A percentile compares a stretch with the other conserved stretches of the same genome.
phyloP scores from a whole-genome alignment of 148 eudicot species.

The Pharnaceum exiguum region DNA sequence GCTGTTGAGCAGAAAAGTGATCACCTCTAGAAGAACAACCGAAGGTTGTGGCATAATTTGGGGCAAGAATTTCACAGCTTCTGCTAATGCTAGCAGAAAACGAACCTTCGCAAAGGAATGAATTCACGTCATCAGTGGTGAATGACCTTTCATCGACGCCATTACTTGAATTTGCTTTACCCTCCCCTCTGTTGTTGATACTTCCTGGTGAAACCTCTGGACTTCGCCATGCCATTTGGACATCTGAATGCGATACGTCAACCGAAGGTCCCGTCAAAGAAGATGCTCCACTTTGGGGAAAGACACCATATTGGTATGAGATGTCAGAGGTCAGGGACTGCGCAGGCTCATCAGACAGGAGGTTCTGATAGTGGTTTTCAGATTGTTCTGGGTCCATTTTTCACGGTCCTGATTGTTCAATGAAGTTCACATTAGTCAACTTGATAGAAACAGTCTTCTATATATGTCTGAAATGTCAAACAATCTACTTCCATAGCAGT shows the following conservation, averaged over 20 bases:
- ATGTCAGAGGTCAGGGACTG: conserved; percentile 9
- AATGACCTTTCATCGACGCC: conserved; percentile 27
- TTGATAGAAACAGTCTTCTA: no score
- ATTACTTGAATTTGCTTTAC: conserved; percentile 19
- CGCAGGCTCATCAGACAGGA: not conserved
- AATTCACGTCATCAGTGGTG: conserved; percentile 24
- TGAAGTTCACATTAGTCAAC: not conserved
- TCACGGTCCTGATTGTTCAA: not conserved
- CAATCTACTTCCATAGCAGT: no score
- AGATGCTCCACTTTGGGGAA: conserved; percentile 3
- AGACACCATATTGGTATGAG: conserved; percentile 11
- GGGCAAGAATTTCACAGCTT: conserved; percentile 19
- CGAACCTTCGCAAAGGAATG: conserved; percentile 16
- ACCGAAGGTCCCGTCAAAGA: conserved; percentile 9
- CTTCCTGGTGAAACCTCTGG: conserved; percentile 10
- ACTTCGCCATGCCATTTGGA: conserved; percentile 13
- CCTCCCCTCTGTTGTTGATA: conserved; percentile 4
- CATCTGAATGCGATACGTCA: not conserved
- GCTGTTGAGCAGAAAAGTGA: conserved; percentile 18
- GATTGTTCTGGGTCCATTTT: conserved; percentile 20
- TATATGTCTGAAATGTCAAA: no score
- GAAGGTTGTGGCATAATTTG: conserved; percentile 17
- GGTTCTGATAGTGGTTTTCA: conserved; percentile 12
- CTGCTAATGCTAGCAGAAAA: conserved; percentile 9
- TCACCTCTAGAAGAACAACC: conserved; percentile 14